Evolutionary conservation across 306 rosid species (phyloP), one percentile per base, ranked within the genome.

Genomic region (Quercus variabilis): DNA sequence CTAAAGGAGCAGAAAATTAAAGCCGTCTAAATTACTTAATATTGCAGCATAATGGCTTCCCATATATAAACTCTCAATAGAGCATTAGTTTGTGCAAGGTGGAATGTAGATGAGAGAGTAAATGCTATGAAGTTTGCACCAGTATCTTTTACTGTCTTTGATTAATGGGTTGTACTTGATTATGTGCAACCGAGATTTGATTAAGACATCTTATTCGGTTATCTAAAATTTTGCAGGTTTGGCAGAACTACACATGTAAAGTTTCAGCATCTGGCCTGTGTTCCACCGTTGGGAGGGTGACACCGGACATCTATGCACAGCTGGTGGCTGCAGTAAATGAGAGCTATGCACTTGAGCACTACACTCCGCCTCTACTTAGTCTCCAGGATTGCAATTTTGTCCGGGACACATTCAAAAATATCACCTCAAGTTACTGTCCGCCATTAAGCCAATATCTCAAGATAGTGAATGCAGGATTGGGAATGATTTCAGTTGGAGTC

Each of bases 301-400:
- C 88, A 35, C 99, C 98, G 0, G 86, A 78, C 31, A 83, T 91
- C 41, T 93, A 90, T 80, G 25, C 63, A 14, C 94, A 95, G 87
- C 78, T 95, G 79, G 90, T 83, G 71, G 91, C 89, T 17, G 99
- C 99, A 3, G 93, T 87, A 17, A 93, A 91, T 1, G 99, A 89
- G 85, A 93, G 97, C 86, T 93, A 93, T 79, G 99, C 96, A 23
- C 93, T 95, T 54, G 88, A 95, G 79, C 97, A 95, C 86, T 95
- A 95, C 74, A 81, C 98, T 14, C 98, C 99, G 14, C 91, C 84
- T 9, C 82, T 95, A 68, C 91, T 95, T 26, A 89, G 90, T 84
- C 89, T 95, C 78, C 99, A 95, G 84, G 83, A 95, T 65, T 95
- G 99, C 82, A 90, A 95, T 85, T 95, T 95, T 82, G 99, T 95